These are phyloP conservation scores for Fusarium annulatum DNA, from an alignment of 2,329 filamentous ascomycete genomes.

Conservation along the genomic window DNA sequence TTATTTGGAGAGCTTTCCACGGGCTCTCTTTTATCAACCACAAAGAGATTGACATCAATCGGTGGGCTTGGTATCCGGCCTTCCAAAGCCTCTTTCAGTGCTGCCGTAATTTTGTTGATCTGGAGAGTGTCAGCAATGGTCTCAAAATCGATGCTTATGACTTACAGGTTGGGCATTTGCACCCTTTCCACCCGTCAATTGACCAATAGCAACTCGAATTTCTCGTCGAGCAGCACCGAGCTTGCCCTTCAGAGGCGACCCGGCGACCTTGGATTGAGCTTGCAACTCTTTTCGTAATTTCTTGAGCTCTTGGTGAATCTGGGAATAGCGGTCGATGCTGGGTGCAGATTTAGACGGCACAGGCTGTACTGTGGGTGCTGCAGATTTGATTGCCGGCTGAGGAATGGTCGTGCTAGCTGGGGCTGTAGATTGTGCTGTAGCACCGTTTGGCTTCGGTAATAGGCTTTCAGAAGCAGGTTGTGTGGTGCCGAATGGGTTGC, in stretches of 20 bases:
- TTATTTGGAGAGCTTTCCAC: conserved; percentile 63
- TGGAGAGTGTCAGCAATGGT: conserved; percentile 38
- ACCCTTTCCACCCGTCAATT: conserved; percentile 73
- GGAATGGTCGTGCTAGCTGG: not conserved
- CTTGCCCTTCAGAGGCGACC: conserved; percentile 67
- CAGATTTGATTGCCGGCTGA: conserved; percentile 17
- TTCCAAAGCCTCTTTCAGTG: conserved; percentile 64
- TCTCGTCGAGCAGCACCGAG: conserved; percentile 78
- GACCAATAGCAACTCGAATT: conserved; percentile 78
- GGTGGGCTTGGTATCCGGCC: conserved; percentile 62
- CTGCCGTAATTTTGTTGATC: conserved; percentile 52
- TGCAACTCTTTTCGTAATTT: conserved; percentile 71
- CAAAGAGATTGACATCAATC: conserved; percentile 66
- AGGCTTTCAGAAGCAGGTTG: conserved; percentile 21
- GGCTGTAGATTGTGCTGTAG: conserved; percentile 4
- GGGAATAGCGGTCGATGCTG: conserved; percentile 57
- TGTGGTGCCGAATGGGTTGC: conserved; percentile 35
- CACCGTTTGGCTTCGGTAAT: conserved; percentile 36
- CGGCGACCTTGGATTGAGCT: conserved; percentile 62
- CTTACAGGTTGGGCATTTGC: conserved; percentile 63
- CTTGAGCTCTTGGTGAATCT: conserved; percentile 77
- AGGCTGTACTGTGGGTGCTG: conserved; percentile 22
- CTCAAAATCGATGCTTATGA: not conserved
- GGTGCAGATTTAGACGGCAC: conserved; percentile 13
- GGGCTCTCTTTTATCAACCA: conserved; percentile 59